A percentile compares a stretch with the other conserved stretches of the same genome.
Evolutionary conservation across 192 early-diverging fungal species (phyloP).

Genomic region (Coemansia sp.): DNA sequence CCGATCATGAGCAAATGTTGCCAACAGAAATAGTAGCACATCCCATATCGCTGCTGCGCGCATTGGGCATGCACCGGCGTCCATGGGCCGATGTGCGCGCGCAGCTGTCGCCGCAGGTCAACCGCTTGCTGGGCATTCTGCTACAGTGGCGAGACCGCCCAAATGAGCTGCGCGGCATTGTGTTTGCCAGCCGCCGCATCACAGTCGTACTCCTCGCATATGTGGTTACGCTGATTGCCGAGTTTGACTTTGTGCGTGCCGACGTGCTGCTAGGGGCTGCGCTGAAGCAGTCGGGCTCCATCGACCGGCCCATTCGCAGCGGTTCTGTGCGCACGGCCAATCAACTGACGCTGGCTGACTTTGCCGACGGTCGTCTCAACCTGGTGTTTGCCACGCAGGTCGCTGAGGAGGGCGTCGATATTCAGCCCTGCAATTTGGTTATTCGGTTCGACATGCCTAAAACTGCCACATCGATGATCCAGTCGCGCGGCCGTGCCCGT

Average conservation of each 20-base stretch:
- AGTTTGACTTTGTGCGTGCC: slow-evolving; percentile 50
- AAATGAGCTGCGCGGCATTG: slow-evolving; percentile 78
- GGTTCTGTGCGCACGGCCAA: slow-evolving; percentile 33
- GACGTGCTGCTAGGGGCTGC: slow-evolving; percentile 47
- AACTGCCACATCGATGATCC: slow-evolving; percentile 77
- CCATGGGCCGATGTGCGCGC: slow-evolving; percentile 20
- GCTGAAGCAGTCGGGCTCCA: slow-evolving; percentile 17
- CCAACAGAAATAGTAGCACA: background rate
- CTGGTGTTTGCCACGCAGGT: slow-evolving; percentile 88
- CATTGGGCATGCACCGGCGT: slow-evolving; percentile 19
- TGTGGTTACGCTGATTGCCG: slow-evolving; percentile 55
- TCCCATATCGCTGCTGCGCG: slow-evolving; percentile 18
- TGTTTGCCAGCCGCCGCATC: slow-evolving; percentile 76
- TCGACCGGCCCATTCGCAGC: slow-evolving; percentile 38
- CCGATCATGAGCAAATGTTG: background rate
- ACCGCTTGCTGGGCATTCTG: slow-evolving; percentile 65
- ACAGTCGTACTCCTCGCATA: slow-evolving; percentile 64
- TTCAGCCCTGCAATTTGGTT: slow-evolving; percentile 87
- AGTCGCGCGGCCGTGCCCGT: slow-evolving; percentile 86
- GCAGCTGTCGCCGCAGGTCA: slow-evolving; percentile 70
- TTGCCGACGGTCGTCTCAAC: slow-evolving; percentile 68
- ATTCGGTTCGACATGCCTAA: slow-evolving; percentile 80
- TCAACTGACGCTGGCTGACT: slow-evolving; percentile 61
- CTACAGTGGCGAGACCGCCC: slow-evolving; percentile 43
- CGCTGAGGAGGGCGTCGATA: slow-evolving; percentile 94